These are phyloP conservation scores for Davidsoniella virescens DNA, from an alignment of 2,329 filamentous ascomycete genomes.

Conservation along the genomic window DNA sequence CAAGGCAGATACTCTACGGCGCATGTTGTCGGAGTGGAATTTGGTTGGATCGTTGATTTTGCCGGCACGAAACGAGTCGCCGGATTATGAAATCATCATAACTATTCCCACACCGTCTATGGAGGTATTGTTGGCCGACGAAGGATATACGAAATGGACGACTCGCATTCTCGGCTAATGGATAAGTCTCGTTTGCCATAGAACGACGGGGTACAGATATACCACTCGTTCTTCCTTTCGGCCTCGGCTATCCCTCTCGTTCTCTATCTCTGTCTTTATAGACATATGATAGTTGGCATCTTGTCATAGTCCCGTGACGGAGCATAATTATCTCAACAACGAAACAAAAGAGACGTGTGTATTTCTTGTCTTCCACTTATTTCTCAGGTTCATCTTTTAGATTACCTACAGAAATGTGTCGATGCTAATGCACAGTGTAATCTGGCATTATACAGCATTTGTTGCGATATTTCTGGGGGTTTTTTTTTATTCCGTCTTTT, in stretches of 20 bases:
- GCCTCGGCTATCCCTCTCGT: not conserved
- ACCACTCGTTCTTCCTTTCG: not conserved
- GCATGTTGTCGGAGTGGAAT: conserved; percentile 19
- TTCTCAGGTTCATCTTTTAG: too few species aligned
- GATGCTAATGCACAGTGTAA: too few species aligned
- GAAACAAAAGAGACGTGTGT: too few species aligned
- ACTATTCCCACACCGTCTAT: conserved; percentile 20
- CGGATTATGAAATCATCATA: conserved; percentile 19
- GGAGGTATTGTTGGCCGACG: conserved; percentile 17
- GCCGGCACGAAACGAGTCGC: conserved; percentile 17
- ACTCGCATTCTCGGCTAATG: not conserved
- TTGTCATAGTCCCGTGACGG: too few species aligned
- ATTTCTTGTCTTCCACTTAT: too few species aligned
- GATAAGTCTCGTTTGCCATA: not conserved
- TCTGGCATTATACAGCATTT: too few species aligned
- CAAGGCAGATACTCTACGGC: conserved; percentile 19
- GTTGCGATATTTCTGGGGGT: not conserved
- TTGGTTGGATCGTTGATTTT: conserved; percentile 21
- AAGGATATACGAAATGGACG: conserved; percentile 15
- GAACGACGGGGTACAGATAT: too few species aligned
- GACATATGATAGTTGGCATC: too few species aligned
- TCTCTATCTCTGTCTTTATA: too few species aligned
- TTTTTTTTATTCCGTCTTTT: not conserved
- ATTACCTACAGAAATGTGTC: too few species aligned
- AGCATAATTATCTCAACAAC: too few species aligned